Base-by-base conservation (phyloP, 495 filamentous ascomycete genomes). In the Penicillium longicatenatum region DNA sequence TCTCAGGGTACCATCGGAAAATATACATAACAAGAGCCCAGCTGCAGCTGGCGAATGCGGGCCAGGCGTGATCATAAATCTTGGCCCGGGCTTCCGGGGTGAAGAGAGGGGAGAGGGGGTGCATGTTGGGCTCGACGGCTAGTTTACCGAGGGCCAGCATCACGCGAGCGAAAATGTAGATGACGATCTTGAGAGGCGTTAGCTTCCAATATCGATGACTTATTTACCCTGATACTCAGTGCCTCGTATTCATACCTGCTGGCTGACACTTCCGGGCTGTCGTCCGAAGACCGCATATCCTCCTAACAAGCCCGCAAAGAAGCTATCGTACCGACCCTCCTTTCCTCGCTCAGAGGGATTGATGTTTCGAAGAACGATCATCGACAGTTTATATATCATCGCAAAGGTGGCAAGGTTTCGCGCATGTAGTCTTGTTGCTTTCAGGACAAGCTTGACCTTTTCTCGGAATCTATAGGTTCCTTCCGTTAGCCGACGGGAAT, bases 21-120 rank as follows among this genome's bases (percentile, higher is more conserved):
- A 98, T 72, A 74, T 92, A 94, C 94, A 99, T 99, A 52, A 99
- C 93, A 42, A 81, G 69, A 0, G 87, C 94, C 94, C 94, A 99
- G 64, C 86, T 93, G 52, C 91, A 47, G 57, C 84, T 86, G 41
- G 94, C 94, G 77, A 98, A 99, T 0, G 89, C 84, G 5, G 92
- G 90, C 92, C 93, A 98, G 55, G 89, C 89, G 64, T 90, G 84
- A 59, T 84, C 67, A 59, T 80, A 79, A 50, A 95, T 76, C 52
- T 71, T 69, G n/a, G 69, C 61, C 52, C 79, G 75, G 24, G 74
- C 65, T 61, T 75, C 70, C 11, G 75, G 72, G 16, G 71, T 75
- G 59, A 76, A 74, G 31, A 75, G 62, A 20, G 70, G 70, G 16
- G 76, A 76, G 29, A 78, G 64, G 1, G 75, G 76, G 63, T 77